Percentiles rank a stretch among this genome's conserved stretches.
phyloP scores from a whole-genome alignment of 106 monocot species.

The Acorus calamus region DNA sequence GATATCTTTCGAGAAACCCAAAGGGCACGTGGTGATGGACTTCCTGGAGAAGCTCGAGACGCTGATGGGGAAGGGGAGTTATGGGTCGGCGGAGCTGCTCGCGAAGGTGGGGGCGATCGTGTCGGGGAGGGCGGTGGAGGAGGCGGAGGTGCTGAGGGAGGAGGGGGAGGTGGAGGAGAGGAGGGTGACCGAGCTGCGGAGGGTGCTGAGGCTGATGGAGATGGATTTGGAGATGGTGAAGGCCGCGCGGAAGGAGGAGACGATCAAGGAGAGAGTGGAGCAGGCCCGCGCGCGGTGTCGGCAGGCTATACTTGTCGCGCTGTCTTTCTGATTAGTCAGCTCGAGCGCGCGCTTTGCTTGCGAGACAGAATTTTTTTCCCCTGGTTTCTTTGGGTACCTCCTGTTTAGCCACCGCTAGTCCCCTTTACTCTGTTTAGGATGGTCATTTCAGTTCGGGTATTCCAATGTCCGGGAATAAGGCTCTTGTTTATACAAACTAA shows the following conservation, averaged over 20 bases:
- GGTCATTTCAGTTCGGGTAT: no score
- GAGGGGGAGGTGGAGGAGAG: constrained; percentile 62
- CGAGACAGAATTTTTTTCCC: no score
- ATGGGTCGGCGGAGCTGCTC: constrained; percentile 61
- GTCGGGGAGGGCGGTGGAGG: constrained; percentile 68
- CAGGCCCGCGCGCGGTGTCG: constrained; percentile 59
- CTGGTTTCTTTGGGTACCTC: no score
- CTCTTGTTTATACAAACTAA: no score
- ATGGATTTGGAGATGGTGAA: constrained; percentile 89
- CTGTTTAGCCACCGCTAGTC: no score
- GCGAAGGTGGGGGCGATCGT: constrained; percentile 56
- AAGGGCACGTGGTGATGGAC: constrained; percentile 66
- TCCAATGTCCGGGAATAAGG: no score
- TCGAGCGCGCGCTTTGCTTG: neutral
- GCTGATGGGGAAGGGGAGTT: constrained; percentile 47
- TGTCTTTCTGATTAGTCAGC: constrained; percentile 37
- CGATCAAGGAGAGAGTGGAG: constrained; percentile 48
- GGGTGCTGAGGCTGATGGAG: constrained; percentile 75
- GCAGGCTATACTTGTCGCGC: constrained; percentile 66
- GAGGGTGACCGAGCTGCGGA: constrained; percentile 52
- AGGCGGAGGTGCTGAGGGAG: constrained; percentile 51
- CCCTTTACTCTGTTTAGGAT: no score
- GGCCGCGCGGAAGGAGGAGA: constrained; percentile 77
- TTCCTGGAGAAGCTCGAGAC: constrained; percentile 73
- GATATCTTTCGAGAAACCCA: constrained; percentile 57